Evolutionary conservation across 2,329 filamentous ascomycete genomes (phyloP), one percentile per base, ranked within the genome.

Genomic region (Fusarium scirpi): DNA sequence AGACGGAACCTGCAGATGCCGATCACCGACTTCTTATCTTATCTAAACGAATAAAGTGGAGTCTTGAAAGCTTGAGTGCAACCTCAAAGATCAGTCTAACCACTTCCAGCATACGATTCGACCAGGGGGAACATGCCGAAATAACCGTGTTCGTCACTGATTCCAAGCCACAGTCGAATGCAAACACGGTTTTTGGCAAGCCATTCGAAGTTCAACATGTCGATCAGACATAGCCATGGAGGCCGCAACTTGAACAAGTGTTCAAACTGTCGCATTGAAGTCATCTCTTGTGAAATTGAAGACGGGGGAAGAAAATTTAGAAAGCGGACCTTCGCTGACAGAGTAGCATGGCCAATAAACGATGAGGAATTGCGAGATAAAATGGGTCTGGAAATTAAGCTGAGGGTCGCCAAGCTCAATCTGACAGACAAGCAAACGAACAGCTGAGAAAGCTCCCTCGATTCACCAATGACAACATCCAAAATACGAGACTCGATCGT

Each of bases 111-210:
- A 18, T 15, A 5, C 52, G 22, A 34, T 65, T 65, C 60, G 61
- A 65, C 34, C 15, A 16, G 20, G 13, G 18, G 8, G 18, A 44
- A 20, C 11, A 25, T 57, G 44, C 44, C 38, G 24, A 57, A 29
- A 12, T 53, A 53, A 18, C 49, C 49, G 49, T 27, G 16, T 38
- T 56, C 41, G 48, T 62, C 58, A 48, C 43, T 22, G 4, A 18
- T 38, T 47, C 59, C 47, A 44, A 64, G 61, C 61, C 61, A 64
- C 61, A n/a, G 29, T 58, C 49, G 29, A 44, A 48, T 30, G 25
- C 15, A 38, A n/a, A 38, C 22, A 18, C 49, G 30, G n/a, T 7
- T 43, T 38, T 16, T 6, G 29, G 59, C 13, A 48, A 45, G 25
- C 24, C 11, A 44, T 64, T 63, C 59, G 61, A 48, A 8, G 2